Evolutionary conservation across 2,329 filamentous ascomycete genomes (phyloP), one percentile per base, ranked within the genome.

Genomic region (Alternaria gaisen): DNA sequence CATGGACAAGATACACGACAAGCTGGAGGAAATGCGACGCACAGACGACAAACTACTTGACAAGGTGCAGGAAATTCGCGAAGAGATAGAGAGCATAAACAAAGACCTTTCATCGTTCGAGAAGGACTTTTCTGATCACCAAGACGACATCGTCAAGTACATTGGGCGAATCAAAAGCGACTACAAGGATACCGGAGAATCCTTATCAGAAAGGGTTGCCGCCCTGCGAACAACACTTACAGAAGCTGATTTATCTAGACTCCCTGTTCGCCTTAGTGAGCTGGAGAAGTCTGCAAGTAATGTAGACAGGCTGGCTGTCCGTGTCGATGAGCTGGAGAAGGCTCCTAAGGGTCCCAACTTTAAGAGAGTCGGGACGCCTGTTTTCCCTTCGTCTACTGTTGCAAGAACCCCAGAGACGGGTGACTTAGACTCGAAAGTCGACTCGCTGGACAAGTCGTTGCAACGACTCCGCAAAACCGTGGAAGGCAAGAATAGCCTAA

Each of bases 241-340:
- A 18, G 28, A 36, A 24, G 10, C 16, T 44, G 12, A 34, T 16
- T 26, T 26, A 24, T 10, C 14, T 16, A 18, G 10, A 38, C 9
- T 50, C 14, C 32, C 46, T 5, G 4, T 22, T 50, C 46, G 32
- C 32, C 46, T 50, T n/a, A 16, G 5, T 18, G 46, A 53, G 58
- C 14, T 52, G 22, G 50, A 41, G 18, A 30, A 52, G 22, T 11
- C 34, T 41, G 50, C 11, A 40, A 36, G 50, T 18, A 7, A 28
- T 10, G 4, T 34, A 20, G 24, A 52, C 10, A 30, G 24, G 22
- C 24, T 52, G 34, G n/a, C 24, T 26, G 12, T 14, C 16, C 36
- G 38, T 18, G n/a, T 53, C 26, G 43, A 50, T 18, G 53, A 26
- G 26, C 42, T 56, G 1, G 53, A 56, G 34, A 56, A 10, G 4